Evolutionary conservation across 148 eudicot genomes (phyloP).

Genomic region (Euryodendron excelsum): DNA sequence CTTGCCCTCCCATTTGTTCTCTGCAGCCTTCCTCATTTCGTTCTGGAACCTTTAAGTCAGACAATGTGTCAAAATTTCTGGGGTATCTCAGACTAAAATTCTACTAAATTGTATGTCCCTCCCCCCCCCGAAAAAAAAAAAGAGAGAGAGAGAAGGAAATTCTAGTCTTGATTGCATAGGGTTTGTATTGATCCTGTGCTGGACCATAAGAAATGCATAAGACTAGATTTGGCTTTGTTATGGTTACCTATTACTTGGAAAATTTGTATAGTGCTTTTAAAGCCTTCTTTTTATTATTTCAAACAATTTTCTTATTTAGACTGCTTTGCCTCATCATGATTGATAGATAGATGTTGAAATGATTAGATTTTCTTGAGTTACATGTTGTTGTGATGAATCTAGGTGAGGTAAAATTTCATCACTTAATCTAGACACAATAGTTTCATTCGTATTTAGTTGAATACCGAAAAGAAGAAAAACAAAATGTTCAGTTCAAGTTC

Average conservation of each 20-base stretch:
- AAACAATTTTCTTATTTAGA: too few relatives aligned
- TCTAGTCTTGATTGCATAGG: background rate
- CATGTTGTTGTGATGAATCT: background rate
- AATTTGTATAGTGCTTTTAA: too few relatives aligned
- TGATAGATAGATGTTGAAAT: too few relatives aligned
- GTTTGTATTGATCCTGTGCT: background rate
- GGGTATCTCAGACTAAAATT: background rate
- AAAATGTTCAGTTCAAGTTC: background rate
- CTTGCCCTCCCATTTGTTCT: background rate
- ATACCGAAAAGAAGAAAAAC: background rate
- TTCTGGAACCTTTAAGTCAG: background rate
- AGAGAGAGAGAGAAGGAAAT: too few relatives aligned
- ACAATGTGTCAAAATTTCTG: background rate
- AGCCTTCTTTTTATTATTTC: too few relatives aligned
- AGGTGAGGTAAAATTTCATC: background rate
- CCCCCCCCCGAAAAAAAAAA: background rate
- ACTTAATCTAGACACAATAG: background rate
- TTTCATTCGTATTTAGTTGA: background rate
- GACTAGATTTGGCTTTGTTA: background rate
- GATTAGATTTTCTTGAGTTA: too few relatives aligned
- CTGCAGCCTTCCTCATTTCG: background rate
- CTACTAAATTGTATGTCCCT: background rate
- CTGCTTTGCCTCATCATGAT: too few relatives aligned
- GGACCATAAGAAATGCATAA: background rate
- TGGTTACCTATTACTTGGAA: background rate